phyloP scores from a whole-genome alignment of 73 alveolate species.

The Tetrahymena borealis region DNA sequence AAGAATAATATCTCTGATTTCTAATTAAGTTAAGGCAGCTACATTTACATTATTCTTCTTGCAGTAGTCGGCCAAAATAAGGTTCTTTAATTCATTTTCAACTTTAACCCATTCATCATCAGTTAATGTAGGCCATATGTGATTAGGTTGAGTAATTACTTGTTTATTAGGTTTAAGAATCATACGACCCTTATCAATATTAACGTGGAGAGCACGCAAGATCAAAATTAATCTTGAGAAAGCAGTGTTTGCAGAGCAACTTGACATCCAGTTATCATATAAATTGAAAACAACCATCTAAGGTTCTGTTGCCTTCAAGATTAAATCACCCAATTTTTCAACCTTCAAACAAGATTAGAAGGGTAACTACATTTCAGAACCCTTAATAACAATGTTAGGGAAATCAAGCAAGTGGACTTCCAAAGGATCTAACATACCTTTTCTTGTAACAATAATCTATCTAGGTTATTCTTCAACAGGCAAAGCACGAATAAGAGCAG shows the following conservation, averaged over 20 bases:
- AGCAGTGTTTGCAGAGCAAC: conserved; percentile 82
- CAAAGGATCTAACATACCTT: conserved; percentile 99
- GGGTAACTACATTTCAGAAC: conserved; percentile 97
- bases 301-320: conserved; percentile 99
- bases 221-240: conserved; percentile 94
- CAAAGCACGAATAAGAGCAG: conserved; percentile 97
- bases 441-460: conserved; percentile 98
- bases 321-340: conserved; percentile 82
- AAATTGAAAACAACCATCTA: conserved; percentile 97
- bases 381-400: conserved; percentile 99
- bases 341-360: conserved; percentile 90
- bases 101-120: conserved; percentile 99
- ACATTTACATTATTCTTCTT: conserved; percentile 99
- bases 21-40: conserved; percentile 98
- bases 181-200: conserved; percentile 97
- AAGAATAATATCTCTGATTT: conserved; percentile 98
- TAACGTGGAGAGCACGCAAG: conserved; percentile 97
- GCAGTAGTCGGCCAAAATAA: conserved; percentile 98
- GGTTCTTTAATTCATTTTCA: conserved; percentile 98
- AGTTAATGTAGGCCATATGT: conserved; percentile 99
- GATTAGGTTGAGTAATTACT: conserved; percentile 96
- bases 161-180: conserved; percentile 96
- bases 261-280: conserved; percentile 99
- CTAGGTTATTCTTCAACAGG: conserved; percentile 99
- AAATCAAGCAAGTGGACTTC: conserved; percentile 99